Percentiles rank a stretch among this genome's conserved stretches.
phyloP scores from a whole-genome alignment of 345 rosid species.

The Salix koriyanagi region DNA sequence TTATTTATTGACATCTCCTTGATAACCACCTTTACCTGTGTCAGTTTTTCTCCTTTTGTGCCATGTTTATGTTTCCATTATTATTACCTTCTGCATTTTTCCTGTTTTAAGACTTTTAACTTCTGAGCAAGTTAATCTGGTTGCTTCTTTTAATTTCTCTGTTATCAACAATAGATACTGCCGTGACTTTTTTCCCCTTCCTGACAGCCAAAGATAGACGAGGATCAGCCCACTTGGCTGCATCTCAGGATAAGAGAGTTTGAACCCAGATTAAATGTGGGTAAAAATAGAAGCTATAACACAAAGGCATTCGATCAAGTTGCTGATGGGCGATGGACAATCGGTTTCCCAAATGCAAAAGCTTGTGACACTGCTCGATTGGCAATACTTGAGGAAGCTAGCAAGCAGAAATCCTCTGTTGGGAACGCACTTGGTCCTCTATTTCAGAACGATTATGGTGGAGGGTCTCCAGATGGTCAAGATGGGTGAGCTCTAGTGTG shows the following conservation, averaged over 20 bases:
- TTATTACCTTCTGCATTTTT: background rate
- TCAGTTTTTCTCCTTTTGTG: background rate
- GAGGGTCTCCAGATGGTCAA: slow-evolving; percentile 16
- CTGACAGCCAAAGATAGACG: slow-evolving; percentile 52
- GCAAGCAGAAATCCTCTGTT: slow-evolving; percentile 42
- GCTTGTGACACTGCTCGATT: slow-evolving; percentile 45
- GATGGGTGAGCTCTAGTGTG: slow-evolving; percentile 13
- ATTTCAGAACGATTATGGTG: slow-evolving; percentile 23
- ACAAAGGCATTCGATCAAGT: slow-evolving; percentile 21
- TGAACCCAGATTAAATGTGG: slow-evolving; percentile 33
- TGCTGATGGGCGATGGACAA: slow-evolving; percentile 55
- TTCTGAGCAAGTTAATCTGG: background rate
- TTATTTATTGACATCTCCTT: background rate
- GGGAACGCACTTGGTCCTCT: slow-evolving; percentile 34
- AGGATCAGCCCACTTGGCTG: slow-evolving; percentile 54
- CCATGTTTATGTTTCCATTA: background rate
- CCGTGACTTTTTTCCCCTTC: background rate
- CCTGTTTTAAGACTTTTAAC: background rate
- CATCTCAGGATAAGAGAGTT: slow-evolving; percentile 55
- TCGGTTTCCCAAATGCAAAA: slow-evolving; percentile 46
- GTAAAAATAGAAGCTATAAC: slow-evolving; percentile 24
- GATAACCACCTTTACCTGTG: no score
- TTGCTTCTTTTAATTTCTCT: background rate
- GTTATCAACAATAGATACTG: background rate
- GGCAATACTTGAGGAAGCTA: slow-evolving; percentile 39